Evolutionary conservation across 1,284 basidiomycete genomes (phyloP).

Genomic region (Trichosporon sp.): DNA sequence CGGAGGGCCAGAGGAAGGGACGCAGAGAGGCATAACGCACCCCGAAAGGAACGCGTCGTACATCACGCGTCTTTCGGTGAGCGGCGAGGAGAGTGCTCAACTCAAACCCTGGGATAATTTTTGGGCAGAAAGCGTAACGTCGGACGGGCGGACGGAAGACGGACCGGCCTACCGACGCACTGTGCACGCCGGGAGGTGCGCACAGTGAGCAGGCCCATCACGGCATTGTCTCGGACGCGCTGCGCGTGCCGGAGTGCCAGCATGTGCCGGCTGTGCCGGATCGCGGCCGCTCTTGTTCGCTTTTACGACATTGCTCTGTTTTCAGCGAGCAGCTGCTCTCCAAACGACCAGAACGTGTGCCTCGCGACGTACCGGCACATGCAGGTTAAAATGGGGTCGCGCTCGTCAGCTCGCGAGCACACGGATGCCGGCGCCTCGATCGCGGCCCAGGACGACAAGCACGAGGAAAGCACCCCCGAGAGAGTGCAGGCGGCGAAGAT

Average conservation of each 20-base stretch:
- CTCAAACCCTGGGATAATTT: not conserved
- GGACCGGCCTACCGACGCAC: too few species aligned
- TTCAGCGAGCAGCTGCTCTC: not conserved
- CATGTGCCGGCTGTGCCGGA: too few species aligned
- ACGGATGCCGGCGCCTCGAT: too few species aligned
- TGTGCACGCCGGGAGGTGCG: not conserved
- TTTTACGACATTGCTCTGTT: not conserved
- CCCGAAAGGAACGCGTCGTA: not conserved
- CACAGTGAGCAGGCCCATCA: not conserved
- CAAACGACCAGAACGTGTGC: not conserved
- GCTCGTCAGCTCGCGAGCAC: not conserved
- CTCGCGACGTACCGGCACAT: not conserved
- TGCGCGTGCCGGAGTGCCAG: too few species aligned
- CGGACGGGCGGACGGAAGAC: too few species aligned
- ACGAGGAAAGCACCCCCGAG: too few species aligned
- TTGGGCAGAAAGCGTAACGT: not conserved
- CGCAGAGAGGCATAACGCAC: not conserved
- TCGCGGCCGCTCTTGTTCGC: too few species aligned
- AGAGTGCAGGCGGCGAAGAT: too few species aligned
- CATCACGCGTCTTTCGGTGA: too few species aligned
- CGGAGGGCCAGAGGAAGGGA: too few species aligned
- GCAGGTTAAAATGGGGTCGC: not conserved
- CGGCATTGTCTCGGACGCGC: not conserved
- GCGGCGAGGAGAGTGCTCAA: too few species aligned
- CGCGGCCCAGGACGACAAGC: not conserved